Evolutionary conservation across 352 stramenopile genomes (phyloP).

Genomic region (Globisporangium camurandrum): DNA sequence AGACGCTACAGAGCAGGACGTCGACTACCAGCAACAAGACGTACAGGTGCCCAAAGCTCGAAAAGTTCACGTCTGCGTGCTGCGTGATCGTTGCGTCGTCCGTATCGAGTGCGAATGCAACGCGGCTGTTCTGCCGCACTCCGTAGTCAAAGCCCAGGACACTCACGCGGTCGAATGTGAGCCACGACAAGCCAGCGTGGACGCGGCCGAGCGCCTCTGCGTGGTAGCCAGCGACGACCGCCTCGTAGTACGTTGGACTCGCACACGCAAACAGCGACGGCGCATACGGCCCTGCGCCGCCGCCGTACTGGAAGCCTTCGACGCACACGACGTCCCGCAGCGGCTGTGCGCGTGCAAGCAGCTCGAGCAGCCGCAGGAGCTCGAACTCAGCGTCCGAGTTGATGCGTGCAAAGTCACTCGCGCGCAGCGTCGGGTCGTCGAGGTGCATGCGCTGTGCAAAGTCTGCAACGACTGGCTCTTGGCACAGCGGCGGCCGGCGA

Average conservation of each 20-base stretch:
- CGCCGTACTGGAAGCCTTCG: conserved; percentile 32
- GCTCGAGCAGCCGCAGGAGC: conserved; percentile 30
- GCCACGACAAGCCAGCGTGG: conserved; percentile 26
- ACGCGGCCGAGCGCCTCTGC: conserved; percentile 24
- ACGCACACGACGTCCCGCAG: conserved; percentile 27
- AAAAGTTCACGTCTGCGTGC: conserved; percentile 32
- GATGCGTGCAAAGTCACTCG: conserved; percentile 19
- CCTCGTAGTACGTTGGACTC: conserved; percentile 32
- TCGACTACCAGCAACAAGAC: conserved; percentile 33
- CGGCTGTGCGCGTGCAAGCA: conserved; percentile 39
- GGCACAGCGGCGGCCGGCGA: conserved; percentile 40
- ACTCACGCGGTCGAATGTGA: conserved; percentile 39
- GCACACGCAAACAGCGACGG: conserved; percentile 30
- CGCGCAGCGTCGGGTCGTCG: conserved; percentile 13
- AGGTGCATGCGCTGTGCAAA: conserved; percentile 40
- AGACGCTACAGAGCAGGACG: conserved; percentile 24
- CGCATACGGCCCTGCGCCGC: conserved; percentile 15
- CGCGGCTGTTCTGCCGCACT: conserved; percentile 34
- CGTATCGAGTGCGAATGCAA: conserved; percentile 19
- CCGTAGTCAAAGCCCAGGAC: conserved; percentile 47
- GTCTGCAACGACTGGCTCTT: conserved; percentile 43
- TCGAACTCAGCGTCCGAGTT: conserved; percentile 47
- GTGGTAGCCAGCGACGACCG: conserved; percentile 31
- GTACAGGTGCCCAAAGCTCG: conserved; percentile 48
- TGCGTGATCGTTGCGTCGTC: conserved; percentile 17